phyloP scores from a whole-genome alignment of 306 rosid genomes.

The Vachellia pachyceras region DNA sequence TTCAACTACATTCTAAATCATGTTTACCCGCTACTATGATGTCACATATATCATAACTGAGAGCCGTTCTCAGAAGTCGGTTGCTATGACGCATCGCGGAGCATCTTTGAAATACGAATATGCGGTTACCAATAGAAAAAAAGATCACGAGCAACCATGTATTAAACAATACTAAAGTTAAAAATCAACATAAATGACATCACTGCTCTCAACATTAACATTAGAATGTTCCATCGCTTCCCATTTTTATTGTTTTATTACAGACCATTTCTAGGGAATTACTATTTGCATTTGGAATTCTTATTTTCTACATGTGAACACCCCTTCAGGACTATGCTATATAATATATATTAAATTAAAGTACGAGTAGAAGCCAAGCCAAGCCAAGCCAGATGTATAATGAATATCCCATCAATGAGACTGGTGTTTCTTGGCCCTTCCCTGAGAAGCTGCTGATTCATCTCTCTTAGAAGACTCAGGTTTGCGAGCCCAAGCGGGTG shows the following conservation, averaged over 20 bases:
- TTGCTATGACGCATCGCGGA: neutral
- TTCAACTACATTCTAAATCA: too few species aligned
- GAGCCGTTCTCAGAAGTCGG: too few species aligned
- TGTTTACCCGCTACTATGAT: too few species aligned
- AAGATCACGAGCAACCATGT: neutral
- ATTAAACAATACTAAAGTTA: neutral
- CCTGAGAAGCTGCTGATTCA: constrained; percentile 71
- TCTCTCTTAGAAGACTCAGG: constrained; percentile 93
- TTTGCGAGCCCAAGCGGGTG: constrained; percentile 91
- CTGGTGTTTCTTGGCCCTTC: constrained; percentile 97
- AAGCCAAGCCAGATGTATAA: constrained; percentile 30
- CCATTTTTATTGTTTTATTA: constrained; percentile 40
- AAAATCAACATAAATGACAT: neutral
- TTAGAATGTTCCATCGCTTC: constrained; percentile 28
- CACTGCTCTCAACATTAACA: constrained; percentile 30
- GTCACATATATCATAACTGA: too few species aligned
- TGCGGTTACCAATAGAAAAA: neutral
- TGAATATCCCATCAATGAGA: constrained; percentile 68
- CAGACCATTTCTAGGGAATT: constrained; percentile 29
- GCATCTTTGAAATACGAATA: neutral
- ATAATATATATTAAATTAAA: neutral
- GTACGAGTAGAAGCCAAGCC: constrained; percentile 32
- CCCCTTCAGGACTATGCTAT: constrained; percentile 22
- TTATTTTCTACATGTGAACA: constrained; percentile 20
- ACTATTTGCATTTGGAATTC: constrained; percentile 35